Evolutionary conservation across 2,329 filamentous ascomycete genomes (phyloP).

Genomic region (Epichloe gansuensis): DNA sequence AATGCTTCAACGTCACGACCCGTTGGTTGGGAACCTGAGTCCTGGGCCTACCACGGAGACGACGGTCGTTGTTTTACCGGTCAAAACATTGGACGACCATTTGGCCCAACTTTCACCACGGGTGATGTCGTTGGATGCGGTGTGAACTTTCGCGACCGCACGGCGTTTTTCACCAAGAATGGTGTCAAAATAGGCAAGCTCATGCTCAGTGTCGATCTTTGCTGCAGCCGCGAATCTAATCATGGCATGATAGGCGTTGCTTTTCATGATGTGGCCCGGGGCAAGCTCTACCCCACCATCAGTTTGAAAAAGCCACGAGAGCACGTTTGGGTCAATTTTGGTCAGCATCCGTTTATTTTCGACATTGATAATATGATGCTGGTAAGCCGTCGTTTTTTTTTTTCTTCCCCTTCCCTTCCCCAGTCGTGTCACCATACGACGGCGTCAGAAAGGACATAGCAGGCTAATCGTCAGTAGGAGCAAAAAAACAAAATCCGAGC

Average conservation of each 20-base stretch:
- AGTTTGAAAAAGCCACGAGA: slow-evolving; percentile 56
- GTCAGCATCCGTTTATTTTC: slow-evolving; percentile 69
- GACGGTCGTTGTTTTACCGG: slow-evolving; percentile 51
- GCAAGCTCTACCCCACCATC: slow-evolving; percentile 53
- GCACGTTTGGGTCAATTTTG: slow-evolving; percentile 52
- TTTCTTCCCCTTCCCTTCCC: not conserved
- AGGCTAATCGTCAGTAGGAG: slow-evolving; percentile 27
- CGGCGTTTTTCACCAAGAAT: slow-evolving; percentile 60
- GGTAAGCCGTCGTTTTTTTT: slow-evolving; percentile 33
- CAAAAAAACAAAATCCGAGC: slow-evolving; percentile 47
- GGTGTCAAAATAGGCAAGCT: slow-evolving; percentile 41
- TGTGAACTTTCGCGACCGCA: slow-evolving; percentile 51
- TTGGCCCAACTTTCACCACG: slow-evolving; percentile 42
- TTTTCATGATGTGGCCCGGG: slow-evolving; percentile 52
- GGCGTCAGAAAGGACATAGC: too few species aligned
- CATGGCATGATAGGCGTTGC: slow-evolving; percentile 43
- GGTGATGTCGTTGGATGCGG: slow-evolving; percentile 53
- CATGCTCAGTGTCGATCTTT: not conserved
- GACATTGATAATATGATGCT: slow-evolving; percentile 81
- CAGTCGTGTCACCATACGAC: not conserved
- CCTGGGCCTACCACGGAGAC: slow-evolving; percentile 59
- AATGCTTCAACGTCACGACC: slow-evolving; percentile 41
- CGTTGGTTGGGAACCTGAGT: slow-evolving; percentile 55
- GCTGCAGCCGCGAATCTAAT: not conserved
- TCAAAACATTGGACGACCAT: slow-evolving; percentile 43